phyloP scores from a whole-genome alignment of 2,329 filamentous ascomycete species.

The Fusarium guadeloupense region DNA sequence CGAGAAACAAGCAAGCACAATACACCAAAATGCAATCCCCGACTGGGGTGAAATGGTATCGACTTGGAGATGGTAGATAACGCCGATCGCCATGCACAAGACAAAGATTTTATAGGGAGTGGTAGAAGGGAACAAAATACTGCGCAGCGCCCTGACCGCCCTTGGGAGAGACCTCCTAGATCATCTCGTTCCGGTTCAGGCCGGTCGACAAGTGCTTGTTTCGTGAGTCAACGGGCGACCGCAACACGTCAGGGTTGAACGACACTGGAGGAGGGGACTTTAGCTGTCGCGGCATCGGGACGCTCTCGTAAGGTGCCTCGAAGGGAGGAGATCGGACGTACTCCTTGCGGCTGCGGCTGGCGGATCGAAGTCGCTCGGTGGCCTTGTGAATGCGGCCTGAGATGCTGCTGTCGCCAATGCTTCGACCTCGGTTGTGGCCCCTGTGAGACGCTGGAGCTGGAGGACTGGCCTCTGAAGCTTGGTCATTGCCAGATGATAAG shows the following conservation, averaged over 20 bases:
- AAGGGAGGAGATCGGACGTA: conserved; percentile 39
- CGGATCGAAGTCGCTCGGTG: conserved; percentile 68
- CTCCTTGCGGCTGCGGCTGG: conserved; percentile 64
- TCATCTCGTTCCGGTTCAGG: conserved; percentile 64
- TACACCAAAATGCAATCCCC: conserved; percentile 20
- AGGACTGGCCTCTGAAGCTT: conserved; percentile 36
- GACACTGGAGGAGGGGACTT: conserved; percentile 50
- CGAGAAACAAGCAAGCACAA: not conserved
- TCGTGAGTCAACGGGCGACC: conserved; percentile 46
- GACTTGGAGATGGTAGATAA: conserved; percentile 37
- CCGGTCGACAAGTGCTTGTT: conserved; percentile 59
- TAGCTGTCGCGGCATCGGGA: conserved; percentile 45
- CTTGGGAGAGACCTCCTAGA: conserved; percentile 50
- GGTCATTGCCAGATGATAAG: conserved; percentile 46
- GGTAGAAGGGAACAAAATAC: conserved; percentile 27
- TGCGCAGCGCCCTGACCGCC: conserved; percentile 4
- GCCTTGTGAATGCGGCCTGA: conserved; percentile 65
- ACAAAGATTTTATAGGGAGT: conserved; percentile 32
- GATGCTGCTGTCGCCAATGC: conserved; percentile 61
- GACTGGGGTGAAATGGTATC: conserved; percentile 31
- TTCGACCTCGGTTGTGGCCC: conserved; percentile 66
- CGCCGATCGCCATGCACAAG: conserved; percentile 54
- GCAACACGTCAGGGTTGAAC: conserved; percentile 50
- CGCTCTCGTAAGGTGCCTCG: conserved; percentile 55
- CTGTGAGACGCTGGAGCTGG: conserved; percentile 52